Conservation (phyloP, 208 protist genomes). For the Angomonas deanei region DNA sequence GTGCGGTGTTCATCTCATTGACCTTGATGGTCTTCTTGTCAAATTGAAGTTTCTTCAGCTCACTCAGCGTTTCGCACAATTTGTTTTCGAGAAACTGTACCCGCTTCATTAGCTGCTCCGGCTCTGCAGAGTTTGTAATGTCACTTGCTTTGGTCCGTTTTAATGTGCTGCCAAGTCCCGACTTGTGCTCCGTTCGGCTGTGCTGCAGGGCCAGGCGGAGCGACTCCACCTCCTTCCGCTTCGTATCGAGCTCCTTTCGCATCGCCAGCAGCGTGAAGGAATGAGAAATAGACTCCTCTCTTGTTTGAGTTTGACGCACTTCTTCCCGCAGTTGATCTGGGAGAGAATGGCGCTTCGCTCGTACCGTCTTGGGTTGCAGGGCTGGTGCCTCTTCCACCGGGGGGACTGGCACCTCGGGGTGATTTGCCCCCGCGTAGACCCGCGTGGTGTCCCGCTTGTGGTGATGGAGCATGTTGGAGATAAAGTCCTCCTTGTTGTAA, state of each 20-base stretch:
- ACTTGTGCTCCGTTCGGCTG: conserved; percentile 17
- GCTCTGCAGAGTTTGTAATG: not conserved
- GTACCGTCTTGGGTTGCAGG: not conserved
- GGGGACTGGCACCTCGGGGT: not conserved
- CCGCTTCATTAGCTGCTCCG: conserved; percentile 22
- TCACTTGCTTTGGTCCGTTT: not conserved
- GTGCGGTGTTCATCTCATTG: conserved; percentile 28
- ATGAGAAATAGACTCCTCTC: not conserved
- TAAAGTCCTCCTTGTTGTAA: not conserved
- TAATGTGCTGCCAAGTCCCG: not conserved
- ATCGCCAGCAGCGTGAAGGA: conserved; percentile 10
- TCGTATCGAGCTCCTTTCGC: conserved; percentile 22
- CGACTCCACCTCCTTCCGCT: conserved; percentile 18
- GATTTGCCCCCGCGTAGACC: not conserved
- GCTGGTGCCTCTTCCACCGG: not conserved
- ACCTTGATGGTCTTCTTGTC: conserved; percentile 36
- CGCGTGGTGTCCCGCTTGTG: not conserved
- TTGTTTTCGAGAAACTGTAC: conserved; percentile 29
- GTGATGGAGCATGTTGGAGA: not conserved
- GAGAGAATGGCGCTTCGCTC: not conserved
- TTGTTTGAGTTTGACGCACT: not conserved
- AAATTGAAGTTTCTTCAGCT: conserved; percentile 27
- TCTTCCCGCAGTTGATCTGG: conserved; percentile 13
- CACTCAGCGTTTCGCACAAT: conserved; percentile 17
- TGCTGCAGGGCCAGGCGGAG: conserved; percentile 37